Conservation (phyloP, 2,329 filamentous ascomycete species). For the Epichloe gansuensis region DNA sequence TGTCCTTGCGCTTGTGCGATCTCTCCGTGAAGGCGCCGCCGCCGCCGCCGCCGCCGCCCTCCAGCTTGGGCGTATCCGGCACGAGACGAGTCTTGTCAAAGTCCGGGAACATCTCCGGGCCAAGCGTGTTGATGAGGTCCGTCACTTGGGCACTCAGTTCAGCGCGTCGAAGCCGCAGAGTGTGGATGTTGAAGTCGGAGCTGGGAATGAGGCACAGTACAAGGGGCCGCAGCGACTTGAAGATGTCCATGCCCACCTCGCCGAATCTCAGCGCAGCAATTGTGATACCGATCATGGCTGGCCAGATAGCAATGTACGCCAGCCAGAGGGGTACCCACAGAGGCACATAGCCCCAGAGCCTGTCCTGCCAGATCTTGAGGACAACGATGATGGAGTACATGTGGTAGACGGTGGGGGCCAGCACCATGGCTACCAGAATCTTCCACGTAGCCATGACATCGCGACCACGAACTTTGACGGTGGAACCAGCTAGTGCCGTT, state of each 20-base stretch:
- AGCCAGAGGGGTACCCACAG: conserved; percentile 68
- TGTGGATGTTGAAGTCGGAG: conserved; percentile 71
- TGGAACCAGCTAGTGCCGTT: conserved; percentile 71
- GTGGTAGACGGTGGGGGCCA: conserved; percentile 72
- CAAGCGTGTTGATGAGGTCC: conserved; percentile 84
- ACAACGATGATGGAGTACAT: conserved; percentile 65
- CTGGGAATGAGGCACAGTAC: conserved; percentile 74
- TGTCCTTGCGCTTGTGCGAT: conserved; percentile 29
- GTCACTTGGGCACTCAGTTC: conserved; percentile 73
- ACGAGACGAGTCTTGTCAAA: conserved; percentile 69
- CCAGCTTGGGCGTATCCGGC: conserved; percentile 35
- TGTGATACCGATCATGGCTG: conserved; percentile 76
- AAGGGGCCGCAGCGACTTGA: conserved; percentile 85
- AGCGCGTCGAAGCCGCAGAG: conserved; percentile 58
- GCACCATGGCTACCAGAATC: conserved; percentile 70
- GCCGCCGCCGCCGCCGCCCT: conserved; percentile 14
- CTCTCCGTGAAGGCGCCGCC: conserved; percentile 14
- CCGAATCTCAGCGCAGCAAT: conserved; percentile 90
- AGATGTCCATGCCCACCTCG: conserved; percentile 96
- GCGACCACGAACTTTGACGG: conserved; percentile 75
- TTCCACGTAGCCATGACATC: conserved; percentile 96
- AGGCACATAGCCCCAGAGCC: conserved; percentile 71
- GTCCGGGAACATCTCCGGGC: conserved; percentile 94
- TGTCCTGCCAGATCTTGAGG: conserved; percentile 67
- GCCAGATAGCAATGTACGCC: conserved; percentile 60